These are phyloP conservation scores for Zymoseptoria passerinii DNA, from an alignment of 2,329 filamentous ascomycete genomes.

Conservation along the genomic window DNA sequence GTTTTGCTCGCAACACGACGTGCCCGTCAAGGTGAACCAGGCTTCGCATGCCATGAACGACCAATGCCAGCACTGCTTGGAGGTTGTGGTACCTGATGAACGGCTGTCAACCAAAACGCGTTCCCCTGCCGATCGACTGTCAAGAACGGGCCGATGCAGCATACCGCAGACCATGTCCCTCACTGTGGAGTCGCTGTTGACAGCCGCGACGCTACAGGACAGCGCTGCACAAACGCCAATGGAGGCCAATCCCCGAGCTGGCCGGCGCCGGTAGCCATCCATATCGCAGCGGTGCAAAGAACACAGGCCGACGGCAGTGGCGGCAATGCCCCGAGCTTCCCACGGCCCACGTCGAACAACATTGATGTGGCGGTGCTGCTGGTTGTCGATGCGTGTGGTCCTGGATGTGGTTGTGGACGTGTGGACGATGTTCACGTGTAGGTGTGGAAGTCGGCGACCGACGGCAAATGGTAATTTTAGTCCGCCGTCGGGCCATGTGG, in stretches of 20 bases:
- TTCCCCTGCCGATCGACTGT: constrained; percentile 10
- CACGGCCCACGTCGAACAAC: not conserved
- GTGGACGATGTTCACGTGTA: not conserved
- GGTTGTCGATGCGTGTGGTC: not conserved
- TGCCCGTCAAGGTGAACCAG: not conserved
- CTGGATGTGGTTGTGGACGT: not conserved
- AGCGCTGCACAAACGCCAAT: constrained; percentile 8
- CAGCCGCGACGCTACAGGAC: constrained; percentile 2
- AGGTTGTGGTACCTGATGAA: not conserved
- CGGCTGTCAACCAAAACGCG: constrained; percentile 11
- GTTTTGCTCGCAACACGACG: not conserved
- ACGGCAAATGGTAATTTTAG: not conserved
- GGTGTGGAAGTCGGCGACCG: not conserved
- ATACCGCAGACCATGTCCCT: constrained; percentile 7
- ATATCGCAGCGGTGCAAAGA: constrained; percentile 12
- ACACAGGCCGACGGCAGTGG: constrained; percentile 1
- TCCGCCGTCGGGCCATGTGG: not conserved
- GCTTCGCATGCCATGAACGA: not conserved
- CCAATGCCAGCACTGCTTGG: not conserved
- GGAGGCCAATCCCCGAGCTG: not conserved
- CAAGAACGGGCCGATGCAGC: constrained; percentile 13
- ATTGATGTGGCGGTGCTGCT: not conserved
- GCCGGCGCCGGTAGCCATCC: constrained; percentile 29
- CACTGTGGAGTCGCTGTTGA: not conserved
- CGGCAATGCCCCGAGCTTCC: not conserved